These are phyloP conservation scores for Dissophora globulifera DNA, from an alignment of 192 early-diverging fungal genomes.

Conservation along the genomic window DNA sequence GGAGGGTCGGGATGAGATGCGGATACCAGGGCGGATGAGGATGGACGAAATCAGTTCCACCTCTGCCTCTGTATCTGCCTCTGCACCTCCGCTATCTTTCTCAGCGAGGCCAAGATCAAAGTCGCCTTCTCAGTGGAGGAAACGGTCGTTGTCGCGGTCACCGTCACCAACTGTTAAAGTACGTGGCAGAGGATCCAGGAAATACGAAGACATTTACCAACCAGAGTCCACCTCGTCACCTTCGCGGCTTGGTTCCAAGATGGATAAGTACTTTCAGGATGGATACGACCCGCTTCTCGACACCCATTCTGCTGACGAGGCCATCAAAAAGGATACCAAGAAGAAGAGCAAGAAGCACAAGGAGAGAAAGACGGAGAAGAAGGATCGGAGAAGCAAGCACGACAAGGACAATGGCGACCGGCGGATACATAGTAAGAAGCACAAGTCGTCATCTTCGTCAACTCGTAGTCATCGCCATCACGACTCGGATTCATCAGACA, in stretches of 20 bases:
- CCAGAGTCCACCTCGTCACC: not conserved
- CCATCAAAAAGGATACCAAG: constrained; percentile 7
- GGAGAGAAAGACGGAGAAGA: constrained; percentile 28
- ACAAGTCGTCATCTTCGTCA: constrained; percentile 4
- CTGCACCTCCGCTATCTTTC: not conserved
- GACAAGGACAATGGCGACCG: not conserved
- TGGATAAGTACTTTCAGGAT: constrained; percentile 68
- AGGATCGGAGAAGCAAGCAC: constrained; percentile 1
- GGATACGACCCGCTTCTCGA: constrained; percentile 62
- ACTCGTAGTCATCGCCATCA: not conserved
- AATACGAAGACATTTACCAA: not conserved
- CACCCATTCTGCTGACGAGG: constrained; percentile 34
- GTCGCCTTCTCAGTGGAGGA: not conserved
- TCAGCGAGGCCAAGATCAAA: constrained; percentile 3
- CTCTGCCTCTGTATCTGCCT: not conserved
- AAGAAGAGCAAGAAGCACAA: constrained; percentile 42
- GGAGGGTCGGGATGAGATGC: too few relatives aligned
- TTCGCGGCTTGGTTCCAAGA: constrained; percentile 53
- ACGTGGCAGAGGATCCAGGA: constrained; percentile 18
- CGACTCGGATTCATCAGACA: constrained; percentile 1
- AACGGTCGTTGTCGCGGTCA: not conserved
- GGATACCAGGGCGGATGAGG: constrained; percentile 13
- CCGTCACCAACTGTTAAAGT: constrained; percentile 1
- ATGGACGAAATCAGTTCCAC: constrained; percentile 17
- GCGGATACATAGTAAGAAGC: constrained; percentile 3